A percentile compares a stretch with the other conserved stretches of the same genome.
Evolutionary conservation across 305 asterid species (phyloP).

Genomic region (Euphrasia arctica): DNA sequence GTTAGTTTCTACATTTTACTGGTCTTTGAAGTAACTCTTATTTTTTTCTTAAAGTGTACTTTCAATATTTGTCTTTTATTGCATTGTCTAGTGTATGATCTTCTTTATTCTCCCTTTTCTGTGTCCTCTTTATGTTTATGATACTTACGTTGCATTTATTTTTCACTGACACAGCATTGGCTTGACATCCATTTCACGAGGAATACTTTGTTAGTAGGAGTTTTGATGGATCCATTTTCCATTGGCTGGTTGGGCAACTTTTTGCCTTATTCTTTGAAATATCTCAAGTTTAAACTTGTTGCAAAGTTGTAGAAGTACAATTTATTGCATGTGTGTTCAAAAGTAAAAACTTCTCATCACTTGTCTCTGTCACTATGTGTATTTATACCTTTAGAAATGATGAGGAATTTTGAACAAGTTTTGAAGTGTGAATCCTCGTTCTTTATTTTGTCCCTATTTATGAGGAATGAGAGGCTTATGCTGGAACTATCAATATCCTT

Average conservation of each 20-base stretch:
- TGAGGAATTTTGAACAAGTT: neutral
- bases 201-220: slow-evolving; percentile 99
- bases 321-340: slow-evolving; percentile 12
- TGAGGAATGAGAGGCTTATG: slow-evolving; percentile 10
- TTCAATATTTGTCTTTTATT: slow-evolving; percentile 8
- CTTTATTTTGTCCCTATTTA: neutral
- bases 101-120: slow-evolving; percentile 12
- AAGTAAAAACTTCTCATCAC: neutral
- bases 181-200: slow-evolving; percentile 99
- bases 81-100: slow-evolving; percentile 2
- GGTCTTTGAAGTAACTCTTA: slow-evolving; percentile 10
- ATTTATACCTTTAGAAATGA: neutral
- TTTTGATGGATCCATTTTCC: slow-evolving; percentile 94
- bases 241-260: slow-evolving; percentile 94
- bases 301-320: slow-evolving; percentile 14
- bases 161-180: slow-evolving; percentile 58
- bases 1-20: neutral
- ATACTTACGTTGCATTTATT: slow-evolving; percentile 26
- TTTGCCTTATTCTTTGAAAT: slow-evolving; percentile 22
- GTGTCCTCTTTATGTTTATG: slow-evolving; percentile 11
- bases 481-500: neutral
- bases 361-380: slow-evolving; percentile 16
- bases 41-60: neutral
- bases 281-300: slow-evolving; percentile 15
- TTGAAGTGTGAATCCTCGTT: neutral